Evolutionary conservation across 352 stramenopile genomes (phyloP).

Genomic region (Halophytophthora polymorphica): DNA sequence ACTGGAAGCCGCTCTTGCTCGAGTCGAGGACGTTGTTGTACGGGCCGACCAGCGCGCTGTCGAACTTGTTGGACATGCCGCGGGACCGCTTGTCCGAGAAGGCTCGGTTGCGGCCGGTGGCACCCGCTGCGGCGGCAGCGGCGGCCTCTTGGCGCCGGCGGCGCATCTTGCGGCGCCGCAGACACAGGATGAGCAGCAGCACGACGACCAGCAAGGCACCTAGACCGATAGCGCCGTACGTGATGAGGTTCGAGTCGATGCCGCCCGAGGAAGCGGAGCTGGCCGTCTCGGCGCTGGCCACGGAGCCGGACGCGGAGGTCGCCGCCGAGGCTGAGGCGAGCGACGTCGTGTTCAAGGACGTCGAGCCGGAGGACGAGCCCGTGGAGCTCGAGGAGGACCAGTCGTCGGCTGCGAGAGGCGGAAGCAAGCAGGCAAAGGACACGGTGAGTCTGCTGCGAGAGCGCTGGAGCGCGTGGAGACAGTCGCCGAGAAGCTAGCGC

Average conservation of each 20-base stretch:
- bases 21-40: constrained; percentile 60
- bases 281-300: constrained; percentile 10
- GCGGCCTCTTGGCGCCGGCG: constrained; percentile 20
- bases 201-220: constrained; percentile 49
- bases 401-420: constrained; percentile 24
- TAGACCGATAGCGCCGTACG: constrained; percentile 52
- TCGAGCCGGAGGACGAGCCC: constrained; percentile 1
- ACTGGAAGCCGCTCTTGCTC: constrained; percentile 36
- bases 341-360: constrained; percentile 1
- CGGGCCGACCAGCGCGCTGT: constrained; percentile 30
- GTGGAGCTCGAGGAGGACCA: constrained; percentile 15
- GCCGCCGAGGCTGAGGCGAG: constrained; percentile 4
- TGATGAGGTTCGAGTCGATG: constrained; percentile 31
- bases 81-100: constrained; percentile 40
- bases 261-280: constrained; percentile 12
- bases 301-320: constrained; percentile 13
- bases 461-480: background rate
- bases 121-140: constrained; percentile 11
- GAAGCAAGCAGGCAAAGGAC: constrained; percentile 3
- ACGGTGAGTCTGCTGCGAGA: constrained; percentile 1
- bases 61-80: constrained; percentile 36
- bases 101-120: constrained; percentile 16
- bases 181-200: constrained; percentile 45
- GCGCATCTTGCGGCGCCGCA: constrained; percentile 40
- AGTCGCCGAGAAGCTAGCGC: constrained; percentile 1